These are phyloP conservation scores for Cenchrus purpureus DNA, from an alignment of 176 grass and related monocot genomes.

Conservation along the genomic window DNA sequence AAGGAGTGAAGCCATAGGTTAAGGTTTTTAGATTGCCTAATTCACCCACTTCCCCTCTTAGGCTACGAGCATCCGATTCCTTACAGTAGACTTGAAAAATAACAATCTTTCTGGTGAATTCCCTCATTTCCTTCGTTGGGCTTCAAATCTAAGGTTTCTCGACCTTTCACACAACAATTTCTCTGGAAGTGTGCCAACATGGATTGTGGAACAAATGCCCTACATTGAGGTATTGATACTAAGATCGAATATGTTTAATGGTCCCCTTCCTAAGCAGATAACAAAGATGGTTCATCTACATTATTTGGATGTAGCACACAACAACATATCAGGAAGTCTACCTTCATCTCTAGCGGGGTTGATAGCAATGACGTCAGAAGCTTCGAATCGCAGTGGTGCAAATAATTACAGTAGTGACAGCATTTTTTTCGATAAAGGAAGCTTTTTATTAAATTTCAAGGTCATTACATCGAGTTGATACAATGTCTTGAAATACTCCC, in stretches of 20 bases:
- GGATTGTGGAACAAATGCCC: conserved; percentile 32
- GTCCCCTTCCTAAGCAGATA: conserved; percentile 37
- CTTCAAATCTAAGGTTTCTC: conserved; percentile 4
- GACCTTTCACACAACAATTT: conserved; percentile 44
- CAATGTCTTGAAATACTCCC: no score
- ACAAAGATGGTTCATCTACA: neutral
- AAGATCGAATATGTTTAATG: conserved; percentile 49
- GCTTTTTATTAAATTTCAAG: no score
- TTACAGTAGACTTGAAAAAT: neutral
- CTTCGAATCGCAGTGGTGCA: no score
- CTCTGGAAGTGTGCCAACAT: conserved; percentile 40
- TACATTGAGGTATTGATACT: conserved; percentile 34
- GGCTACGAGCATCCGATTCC: no score
- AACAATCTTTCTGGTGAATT: conserved; percentile 51
- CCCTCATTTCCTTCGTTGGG: conserved; percentile 22
- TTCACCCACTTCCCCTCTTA: no score
- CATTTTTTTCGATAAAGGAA: neutral
- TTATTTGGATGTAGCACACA: conserved; percentile 44
- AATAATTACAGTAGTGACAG: neutral
- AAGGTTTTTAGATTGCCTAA: no score
- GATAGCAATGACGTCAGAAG: conserved; percentile 19
- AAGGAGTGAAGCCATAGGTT: no score
- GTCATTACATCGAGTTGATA: no score
- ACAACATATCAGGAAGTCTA: conserved; percentile 49
- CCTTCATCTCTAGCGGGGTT: conserved; percentile 40